These are phyloP conservation scores for Suillus weaverae DNA, from an alignment of 768 basidiomycete genomes.

Conservation along the genomic window DNA sequence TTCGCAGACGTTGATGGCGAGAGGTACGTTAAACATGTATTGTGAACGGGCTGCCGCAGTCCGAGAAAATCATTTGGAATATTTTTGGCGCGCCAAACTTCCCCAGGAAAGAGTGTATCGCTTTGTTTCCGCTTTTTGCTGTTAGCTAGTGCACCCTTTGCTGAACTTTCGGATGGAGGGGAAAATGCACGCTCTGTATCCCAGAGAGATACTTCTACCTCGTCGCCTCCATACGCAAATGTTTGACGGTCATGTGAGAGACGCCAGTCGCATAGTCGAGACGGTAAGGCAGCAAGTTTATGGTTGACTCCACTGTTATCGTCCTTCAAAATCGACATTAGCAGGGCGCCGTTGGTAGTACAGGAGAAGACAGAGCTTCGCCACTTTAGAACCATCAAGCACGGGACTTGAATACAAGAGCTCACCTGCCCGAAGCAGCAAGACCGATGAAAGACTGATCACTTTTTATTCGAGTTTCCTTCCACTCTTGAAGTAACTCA, in stretches of 20 bases:
- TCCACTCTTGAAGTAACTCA: constrained; percentile 53
- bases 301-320: constrained; percentile 22
- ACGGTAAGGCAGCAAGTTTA: constrained; percentile 53
- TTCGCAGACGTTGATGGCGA: constrained; percentile 34
- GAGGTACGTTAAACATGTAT: constrained; percentile 66
- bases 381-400: constrained; percentile 6
- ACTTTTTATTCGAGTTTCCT: constrained; percentile 55
- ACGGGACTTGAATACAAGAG: constrained; percentile 3
- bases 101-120: constrained; percentile 62
- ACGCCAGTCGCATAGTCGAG: constrained; percentile 68
- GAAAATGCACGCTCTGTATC: constrained; percentile 59
- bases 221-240: constrained; percentile 84
- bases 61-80: constrained; percentile 76
- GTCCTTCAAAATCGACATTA: constrained; percentile 40
- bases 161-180: constrained; percentile 18
- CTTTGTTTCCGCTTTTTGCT: constrained; percentile 53
- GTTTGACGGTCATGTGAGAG: constrained; percentile 49
- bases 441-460: constrained; percentile 65
- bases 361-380: constrained; percentile 58
- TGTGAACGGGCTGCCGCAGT: constrained; percentile 77
- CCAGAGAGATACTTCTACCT: constrained; percentile 85
- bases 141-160: constrained; percentile 14
- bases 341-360: constrained; percentile 74
- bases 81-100: constrained; percentile 86
- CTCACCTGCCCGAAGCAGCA: constrained; percentile 49